Percentiles rank a stretch among this genome's conserved stretches.
phyloP scores from a whole-genome alignment of 2,329 filamentous ascomycete genomes.

The Coniochaeta hoffmannii region DNA sequence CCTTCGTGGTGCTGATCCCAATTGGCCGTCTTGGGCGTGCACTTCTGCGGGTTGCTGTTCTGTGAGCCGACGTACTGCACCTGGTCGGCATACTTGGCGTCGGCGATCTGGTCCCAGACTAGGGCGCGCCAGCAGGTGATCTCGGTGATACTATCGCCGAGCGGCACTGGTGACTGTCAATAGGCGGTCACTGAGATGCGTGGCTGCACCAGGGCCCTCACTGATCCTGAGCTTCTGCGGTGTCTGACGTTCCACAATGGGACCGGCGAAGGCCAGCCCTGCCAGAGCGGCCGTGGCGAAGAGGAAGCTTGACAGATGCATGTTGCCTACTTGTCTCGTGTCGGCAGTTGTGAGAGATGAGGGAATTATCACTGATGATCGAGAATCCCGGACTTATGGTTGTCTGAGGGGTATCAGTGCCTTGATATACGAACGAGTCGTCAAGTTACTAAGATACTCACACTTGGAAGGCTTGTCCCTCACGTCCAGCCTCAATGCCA shows the following conservation, averaged over 20 bases:
- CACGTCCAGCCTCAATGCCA: background rate
- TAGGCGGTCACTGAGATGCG: background rate
- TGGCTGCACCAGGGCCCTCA: slow-evolving; percentile 2
- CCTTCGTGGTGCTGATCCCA: slow-evolving; percentile 35
- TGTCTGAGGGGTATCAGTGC: background rate
- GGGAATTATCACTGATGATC: background rate
- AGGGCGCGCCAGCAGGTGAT: slow-evolving; percentile 33
- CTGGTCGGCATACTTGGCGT: slow-evolving; percentile 22
- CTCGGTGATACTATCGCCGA: slow-evolving; percentile 37
- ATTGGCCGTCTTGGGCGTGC: slow-evolving; percentile 21
- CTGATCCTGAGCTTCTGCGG: slow-evolving; percentile 13
- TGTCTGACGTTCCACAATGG: slow-evolving; percentile 10
- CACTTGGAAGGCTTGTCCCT: background rate
- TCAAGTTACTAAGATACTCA: no score
- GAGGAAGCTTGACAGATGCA: slow-evolving; percentile 11
- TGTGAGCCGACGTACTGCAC: slow-evolving; percentile 35
- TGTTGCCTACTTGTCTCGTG: slow-evolving; percentile 1
- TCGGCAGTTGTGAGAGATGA: background rate
- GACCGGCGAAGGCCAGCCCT: slow-evolving; percentile 5
- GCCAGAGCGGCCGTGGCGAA: slow-evolving; percentile 7
- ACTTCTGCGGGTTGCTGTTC: slow-evolving; percentile 28
- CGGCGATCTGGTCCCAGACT: slow-evolving; percentile 30
- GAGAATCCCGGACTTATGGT: no score
- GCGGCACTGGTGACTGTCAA: slow-evolving; percentile 22
- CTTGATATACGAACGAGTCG: no score